These are phyloP conservation scores for Exophiala xenobiotica DNA, from an alignment of 2,329 filamentous ascomycete genomes.

Conservation along the genomic window DNA sequence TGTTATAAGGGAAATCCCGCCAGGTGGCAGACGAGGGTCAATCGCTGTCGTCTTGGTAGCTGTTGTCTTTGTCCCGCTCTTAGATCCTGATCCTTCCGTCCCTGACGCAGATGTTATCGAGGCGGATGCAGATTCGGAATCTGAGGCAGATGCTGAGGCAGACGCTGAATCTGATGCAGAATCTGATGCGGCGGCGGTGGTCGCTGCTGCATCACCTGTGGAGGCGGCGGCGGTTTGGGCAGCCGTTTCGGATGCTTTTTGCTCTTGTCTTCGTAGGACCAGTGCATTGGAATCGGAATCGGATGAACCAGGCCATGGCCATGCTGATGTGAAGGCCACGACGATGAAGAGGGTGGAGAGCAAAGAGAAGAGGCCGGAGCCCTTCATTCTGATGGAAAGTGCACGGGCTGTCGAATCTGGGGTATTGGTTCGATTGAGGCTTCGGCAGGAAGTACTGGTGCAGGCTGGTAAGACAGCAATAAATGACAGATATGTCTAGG, in stretches of 20 bases:
- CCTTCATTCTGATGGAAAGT: conserved; percentile 21
- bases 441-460: background rate
- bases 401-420: background rate
- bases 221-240: conserved; percentile 4
- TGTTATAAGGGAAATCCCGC: conserved; percentile 62
- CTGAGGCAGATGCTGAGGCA: conserved; percentile 8
- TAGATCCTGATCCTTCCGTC: conserved; percentile 17
- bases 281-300: conserved; percentile 26
- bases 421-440: background rate
- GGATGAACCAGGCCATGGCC: conserved; percentile 35
- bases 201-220: conserved; percentile 9
- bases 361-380: conserved; percentile 24
- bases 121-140: conserved; percentile 12
- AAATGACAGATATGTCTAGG: background rate
- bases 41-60: conserved; percentile 44
- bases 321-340: conserved; percentile 32
- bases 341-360: conserved; percentile 29
- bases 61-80: conserved; percentile 19
- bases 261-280: conserved; percentile 30
- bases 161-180: conserved; percentile 13
- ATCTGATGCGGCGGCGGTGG: conserved; percentile 1
- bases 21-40: conserved; percentile 55
- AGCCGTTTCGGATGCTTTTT: conserved; percentile 1
- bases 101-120: conserved; percentile 10
- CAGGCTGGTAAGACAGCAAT: background rate